Evolutionary conservation across 2,329 filamentous ascomycete species (phyloP).

Genomic region (Exophiala bonariae): DNA sequence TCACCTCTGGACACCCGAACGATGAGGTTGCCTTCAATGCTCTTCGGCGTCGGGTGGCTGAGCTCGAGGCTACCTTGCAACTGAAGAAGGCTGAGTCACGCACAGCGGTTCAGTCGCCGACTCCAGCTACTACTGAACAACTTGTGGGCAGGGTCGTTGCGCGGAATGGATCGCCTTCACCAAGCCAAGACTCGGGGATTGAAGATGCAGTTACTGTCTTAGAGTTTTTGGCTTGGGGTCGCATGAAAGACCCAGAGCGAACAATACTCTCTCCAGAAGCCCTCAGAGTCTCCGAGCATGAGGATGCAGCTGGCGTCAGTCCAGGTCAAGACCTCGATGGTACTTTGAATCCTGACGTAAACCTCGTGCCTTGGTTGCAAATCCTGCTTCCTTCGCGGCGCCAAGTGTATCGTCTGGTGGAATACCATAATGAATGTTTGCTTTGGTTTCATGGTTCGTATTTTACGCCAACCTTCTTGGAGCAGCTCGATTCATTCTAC

Average conservation of each 20-base stretch:
- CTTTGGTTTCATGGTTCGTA: slow-evolving; percentile 43
- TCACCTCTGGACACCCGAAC: slow-evolving; percentile 7
- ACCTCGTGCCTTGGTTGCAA: slow-evolving; percentile 35
- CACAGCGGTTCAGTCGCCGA: slow-evolving; percentile 1
- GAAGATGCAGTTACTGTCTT: slow-evolving; percentile 48
- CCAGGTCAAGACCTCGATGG: slow-evolving; percentile 27
- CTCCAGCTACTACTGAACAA: slow-evolving; percentile 6
- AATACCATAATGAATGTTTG: slow-evolving; percentile 41
- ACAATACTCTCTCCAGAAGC: slow-evolving; percentile 16
- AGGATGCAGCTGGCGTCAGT: slow-evolving; percentile 6
- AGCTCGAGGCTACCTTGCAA: slow-evolving; percentile 30
- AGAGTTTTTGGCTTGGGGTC: slow-evolving; percentile 51
- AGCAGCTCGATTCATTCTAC: slow-evolving; percentile 41
- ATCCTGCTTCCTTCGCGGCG: slow-evolving; percentile 35
- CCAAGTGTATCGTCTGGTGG: slow-evolving; percentile 29
- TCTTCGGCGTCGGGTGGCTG: slow-evolving; percentile 29
- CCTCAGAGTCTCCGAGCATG: slow-evolving; percentile 9
- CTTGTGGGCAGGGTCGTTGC: slow-evolving; percentile 5
- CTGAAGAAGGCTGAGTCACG: slow-evolving; percentile 17
- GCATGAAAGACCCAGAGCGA: slow-evolving; percentile 40
- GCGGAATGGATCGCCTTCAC: slow-evolving; percentile 13
- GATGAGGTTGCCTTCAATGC: slow-evolving; percentile 20
- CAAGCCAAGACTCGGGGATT: slow-evolving; percentile 31
- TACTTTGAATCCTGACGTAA: slow-evolving; percentile 15
- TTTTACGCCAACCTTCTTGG: slow-evolving; percentile 39